Conservation (phyloP, 352 stramenopile species). For the Thalassiosira hispida region DNA sequence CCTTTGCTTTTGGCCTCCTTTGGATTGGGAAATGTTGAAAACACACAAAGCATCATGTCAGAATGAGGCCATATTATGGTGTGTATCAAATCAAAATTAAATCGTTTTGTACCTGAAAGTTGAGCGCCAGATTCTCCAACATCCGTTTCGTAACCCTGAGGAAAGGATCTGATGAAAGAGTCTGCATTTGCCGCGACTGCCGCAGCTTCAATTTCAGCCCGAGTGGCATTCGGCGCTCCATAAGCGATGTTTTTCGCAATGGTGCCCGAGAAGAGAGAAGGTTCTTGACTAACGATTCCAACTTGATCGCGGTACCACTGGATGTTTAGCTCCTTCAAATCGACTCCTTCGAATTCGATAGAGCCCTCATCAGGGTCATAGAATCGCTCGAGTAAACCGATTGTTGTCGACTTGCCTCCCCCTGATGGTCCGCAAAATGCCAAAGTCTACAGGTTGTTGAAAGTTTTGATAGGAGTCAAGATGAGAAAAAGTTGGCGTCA, state of each 20-base stretch:
- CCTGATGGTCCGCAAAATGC: constrained; percentile 76
- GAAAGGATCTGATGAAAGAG: constrained; percentile 90
- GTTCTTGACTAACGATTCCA: constrained; percentile 83
- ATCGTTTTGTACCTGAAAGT: constrained; percentile 88
- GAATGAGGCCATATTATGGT: too few species aligned
- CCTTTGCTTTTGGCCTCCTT: constrained; percentile 92
- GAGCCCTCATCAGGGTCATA: constrained; percentile 87
- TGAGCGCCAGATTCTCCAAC: constrained; percentile 89
- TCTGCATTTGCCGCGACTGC: constrained; percentile 87
- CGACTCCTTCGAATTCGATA: constrained; percentile 86
- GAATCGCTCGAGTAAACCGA: constrained; percentile 88
- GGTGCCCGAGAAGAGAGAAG: constrained; percentile 85
- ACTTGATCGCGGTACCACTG: constrained; percentile 74
- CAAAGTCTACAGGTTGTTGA: constrained; percentile 43
- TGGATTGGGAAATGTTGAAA: not conserved
- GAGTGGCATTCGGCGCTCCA: constrained; percentile 38
- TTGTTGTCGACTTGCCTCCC: constrained; percentile 84
- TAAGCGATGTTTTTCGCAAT: constrained; percentile 91
- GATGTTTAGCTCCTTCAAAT: constrained; percentile 85
- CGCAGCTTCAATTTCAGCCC: constrained; percentile 82
- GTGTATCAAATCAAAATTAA: too few species aligned
- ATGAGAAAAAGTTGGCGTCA: constrained; percentile 9
- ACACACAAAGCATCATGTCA: too few species aligned
- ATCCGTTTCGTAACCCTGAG: constrained; percentile 87
- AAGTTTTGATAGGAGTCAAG: too few species aligned